Conservation (phyloP, 2,329 filamentous ascomycete species). For the Alternaria sp. region DNA sequence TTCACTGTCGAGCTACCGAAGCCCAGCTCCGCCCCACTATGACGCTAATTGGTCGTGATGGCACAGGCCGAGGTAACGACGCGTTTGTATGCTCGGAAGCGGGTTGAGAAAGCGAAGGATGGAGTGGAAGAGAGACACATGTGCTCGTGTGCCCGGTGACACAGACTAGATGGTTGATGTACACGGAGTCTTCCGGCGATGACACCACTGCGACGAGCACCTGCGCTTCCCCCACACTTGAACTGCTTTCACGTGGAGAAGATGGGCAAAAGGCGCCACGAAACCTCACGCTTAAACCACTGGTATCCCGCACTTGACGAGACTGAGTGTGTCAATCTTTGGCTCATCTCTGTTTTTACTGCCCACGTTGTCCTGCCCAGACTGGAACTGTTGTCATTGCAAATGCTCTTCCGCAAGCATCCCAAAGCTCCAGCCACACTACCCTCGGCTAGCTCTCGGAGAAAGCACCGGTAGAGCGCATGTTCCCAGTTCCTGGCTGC, state of each 20-base stretch:
- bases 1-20: constrained; percentile 20
- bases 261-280: constrained; percentile 26
- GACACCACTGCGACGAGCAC: constrained; percentile 28
- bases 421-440: constrained; percentile 31
- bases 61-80: constrained; percentile 40
- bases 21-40: constrained; percentile 41
- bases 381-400: background rate
- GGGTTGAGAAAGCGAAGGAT: constrained; percentile 5
- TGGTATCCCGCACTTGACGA: constrained; percentile 27
- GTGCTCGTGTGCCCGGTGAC: constrained; percentile 2
- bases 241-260: constrained; percentile 41
- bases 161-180: constrained; percentile 12
- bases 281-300: background rate
- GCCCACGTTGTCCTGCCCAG: background rate
- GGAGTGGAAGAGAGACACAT: constrained; percentile 6
- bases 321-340: constrained; percentile 23
- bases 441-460: constrained; percentile 28
- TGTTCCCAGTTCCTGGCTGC: constrained; percentile 20
- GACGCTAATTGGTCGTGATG: constrained; percentile 39
- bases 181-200: constrained; percentile 21
- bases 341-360: constrained; percentile 7
- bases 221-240: constrained; percentile 40
- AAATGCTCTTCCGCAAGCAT: constrained; percentile 16
- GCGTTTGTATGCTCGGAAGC: constrained; percentile 13
- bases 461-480: constrained; percentile 19